These are phyloP conservation scores for Pascua sp. DNA, from an alignment of 1,284 basidiomycete species.

Conservation along the genomic window DNA sequence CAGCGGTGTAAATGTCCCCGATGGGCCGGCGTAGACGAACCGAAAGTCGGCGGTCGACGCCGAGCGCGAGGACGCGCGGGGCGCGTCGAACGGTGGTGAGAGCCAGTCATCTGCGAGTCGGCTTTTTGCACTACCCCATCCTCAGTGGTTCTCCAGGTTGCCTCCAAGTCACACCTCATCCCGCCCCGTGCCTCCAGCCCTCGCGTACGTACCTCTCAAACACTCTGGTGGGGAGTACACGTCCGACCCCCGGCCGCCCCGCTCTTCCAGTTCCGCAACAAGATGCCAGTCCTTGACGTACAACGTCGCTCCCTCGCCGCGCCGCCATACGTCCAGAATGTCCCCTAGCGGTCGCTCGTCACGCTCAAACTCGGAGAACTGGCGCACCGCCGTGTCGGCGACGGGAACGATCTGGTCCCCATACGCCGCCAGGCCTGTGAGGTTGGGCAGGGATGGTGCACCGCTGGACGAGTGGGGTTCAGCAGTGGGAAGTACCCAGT, in stretches of 20 bases:
- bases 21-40: conserved; percentile 51
- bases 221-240: conserved; percentile 53
- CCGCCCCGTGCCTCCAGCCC: background rate
- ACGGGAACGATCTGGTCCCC: conserved; percentile 44
- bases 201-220: conserved; percentile 48
- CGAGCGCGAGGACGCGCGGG: conserved; percentile 3
- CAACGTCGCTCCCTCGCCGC: conserved; percentile 26
- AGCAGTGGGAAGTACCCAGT: background rate
- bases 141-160: background rate
- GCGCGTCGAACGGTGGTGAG: conserved; percentile 40
- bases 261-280: conserved; percentile 38
- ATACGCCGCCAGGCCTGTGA: conserved; percentile 31
- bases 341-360: conserved; percentile 43
- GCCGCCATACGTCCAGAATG: conserved; percentile 49
- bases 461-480: background rate
- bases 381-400: conserved; percentile 36
- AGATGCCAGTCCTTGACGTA: conserved; percentile 62
- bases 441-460: conserved; percentile 18
- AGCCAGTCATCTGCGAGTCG: conserved; percentile 55
- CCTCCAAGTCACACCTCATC: too few relatives aligned
- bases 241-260: conserved; percentile 27
- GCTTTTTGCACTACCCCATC: background rate
- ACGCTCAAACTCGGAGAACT: conserved; percentile 46
- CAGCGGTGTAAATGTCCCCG: conserved; percentile 50
- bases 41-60: conserved; percentile 36